Percentiles rank a stretch among this genome's conserved stretches.
Evolutionary conservation across 352 stramenopile species (phyloP).

Genomic region (Phytophthora podocarpi): DNA sequence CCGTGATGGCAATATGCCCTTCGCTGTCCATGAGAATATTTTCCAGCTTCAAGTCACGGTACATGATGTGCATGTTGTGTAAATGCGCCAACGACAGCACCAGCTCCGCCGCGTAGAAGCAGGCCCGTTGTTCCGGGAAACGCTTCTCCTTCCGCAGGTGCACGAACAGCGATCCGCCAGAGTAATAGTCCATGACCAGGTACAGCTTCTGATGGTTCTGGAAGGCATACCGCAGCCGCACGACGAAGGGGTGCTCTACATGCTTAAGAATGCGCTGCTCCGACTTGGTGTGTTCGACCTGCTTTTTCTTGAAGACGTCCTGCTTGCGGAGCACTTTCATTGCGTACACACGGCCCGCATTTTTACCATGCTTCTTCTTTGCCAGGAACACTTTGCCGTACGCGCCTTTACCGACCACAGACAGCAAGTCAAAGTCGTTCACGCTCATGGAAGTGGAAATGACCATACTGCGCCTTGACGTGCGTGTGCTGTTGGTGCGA

Average conservation of each 20-base stretch:
- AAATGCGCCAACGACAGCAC: constrained; percentile 83
- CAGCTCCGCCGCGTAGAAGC: constrained; percentile 89
- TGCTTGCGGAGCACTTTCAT: constrained; percentile 91
- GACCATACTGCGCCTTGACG: constrained; percentile 73
- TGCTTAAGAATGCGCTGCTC: constrained; percentile 90
- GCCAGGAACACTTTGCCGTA: constrained; percentile 89
- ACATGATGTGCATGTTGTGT: constrained; percentile 90
- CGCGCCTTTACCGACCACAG: constrained; percentile 86
- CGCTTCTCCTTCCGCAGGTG: constrained; percentile 81
- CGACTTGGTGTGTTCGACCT: constrained; percentile 89
- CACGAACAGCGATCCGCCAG: constrained; percentile 83
- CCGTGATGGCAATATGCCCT: constrained; percentile 84
- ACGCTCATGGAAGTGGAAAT: constrained; percentile 83
- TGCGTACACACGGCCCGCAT: constrained; percentile 81
- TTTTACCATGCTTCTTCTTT: constrained; percentile 77
- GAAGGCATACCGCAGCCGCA: constrained; percentile 87
- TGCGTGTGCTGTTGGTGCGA: constrained; percentile 45
- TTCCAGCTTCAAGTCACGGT: constrained; percentile 90
- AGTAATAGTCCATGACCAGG: constrained; percentile 91
- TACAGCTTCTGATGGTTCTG: constrained; percentile 91
- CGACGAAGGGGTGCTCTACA: constrained; percentile 89
- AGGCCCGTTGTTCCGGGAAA: constrained; percentile 68
- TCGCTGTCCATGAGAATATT: constrained; percentile 90
- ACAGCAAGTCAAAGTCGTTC: constrained; percentile 88
- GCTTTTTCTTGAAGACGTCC: constrained; percentile 87